Evolutionary conservation across 2,329 filamentous ascomycete species (phyloP).

Genomic region (Pyrenochaeta sp.): DNA sequence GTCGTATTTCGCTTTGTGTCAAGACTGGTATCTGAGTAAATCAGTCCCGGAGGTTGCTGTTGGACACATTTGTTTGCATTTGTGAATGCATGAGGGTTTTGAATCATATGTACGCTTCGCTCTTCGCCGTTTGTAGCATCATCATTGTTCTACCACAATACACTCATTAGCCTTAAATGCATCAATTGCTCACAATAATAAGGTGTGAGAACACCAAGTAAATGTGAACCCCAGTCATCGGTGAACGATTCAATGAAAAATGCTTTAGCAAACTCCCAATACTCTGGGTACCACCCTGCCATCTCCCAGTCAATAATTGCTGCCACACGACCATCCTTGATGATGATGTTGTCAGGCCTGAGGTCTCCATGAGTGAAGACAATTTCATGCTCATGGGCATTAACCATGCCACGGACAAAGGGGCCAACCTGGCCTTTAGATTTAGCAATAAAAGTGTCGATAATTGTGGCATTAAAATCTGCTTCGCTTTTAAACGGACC

Average conservation of each 20-base stretch:
- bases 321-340: conserved; percentile 20
- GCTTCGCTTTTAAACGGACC: conserved; percentile 21
- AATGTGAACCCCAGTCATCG: conserved; percentile 14
- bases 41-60: too few species aligned
- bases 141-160: conserved; percentile 25
- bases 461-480: conserved; percentile 25
- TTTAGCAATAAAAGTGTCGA: conserved; percentile 16
- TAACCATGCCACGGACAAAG: conserved; percentile 20
- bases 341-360: conserved; percentile 24
- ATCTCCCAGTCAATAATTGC: conserved; percentile 31
- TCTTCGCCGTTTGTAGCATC: too few species aligned
- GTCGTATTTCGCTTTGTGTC: too few species aligned
- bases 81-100: too few species aligned
- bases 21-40: too few species aligned
- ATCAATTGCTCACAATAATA: conserved; percentile 25
- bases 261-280: conserved; percentile 36
- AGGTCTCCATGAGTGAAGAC: conserved; percentile 37
- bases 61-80: too few species aligned
- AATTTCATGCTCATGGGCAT: conserved; percentile 24
- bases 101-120: too few species aligned
- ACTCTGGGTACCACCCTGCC: conserved; percentile 31
- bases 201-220: conserved; percentile 22
- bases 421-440: conserved; percentile 21
- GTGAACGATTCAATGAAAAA: conserved; percentile 24
- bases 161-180: conserved; percentile 16